phyloP scores from a whole-genome alignment of 345 rosid species.

The Eutrema heterophyllum region DNA sequence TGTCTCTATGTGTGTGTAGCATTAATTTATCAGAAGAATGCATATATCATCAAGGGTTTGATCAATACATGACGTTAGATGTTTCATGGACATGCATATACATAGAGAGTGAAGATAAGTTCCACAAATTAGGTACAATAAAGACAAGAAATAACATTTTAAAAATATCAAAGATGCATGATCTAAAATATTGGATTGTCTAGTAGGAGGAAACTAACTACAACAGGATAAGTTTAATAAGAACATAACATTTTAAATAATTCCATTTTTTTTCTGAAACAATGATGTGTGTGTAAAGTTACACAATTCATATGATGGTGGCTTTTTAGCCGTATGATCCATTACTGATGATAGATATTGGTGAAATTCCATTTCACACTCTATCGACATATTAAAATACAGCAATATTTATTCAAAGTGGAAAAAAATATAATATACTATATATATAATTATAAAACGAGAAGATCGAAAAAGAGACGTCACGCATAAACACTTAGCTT shows the following conservation, averaged over 20 bases:
- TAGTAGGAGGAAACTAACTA: conserved; percentile 34
- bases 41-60: background rate
- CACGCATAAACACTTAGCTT: conserved; percentile 21
- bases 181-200: conserved; percentile 32
- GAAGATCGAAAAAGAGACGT: conserved; percentile 29
- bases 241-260: background rate
- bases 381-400: conserved; percentile 22
- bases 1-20: background rate
- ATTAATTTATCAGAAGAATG: background rate
- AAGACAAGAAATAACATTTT: background rate
- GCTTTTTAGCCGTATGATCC: conserved; percentile 23
- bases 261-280: background rate
- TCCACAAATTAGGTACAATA: conserved; percentile 26
- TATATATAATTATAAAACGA: background rate
- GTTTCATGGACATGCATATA: conserved; percentile 7
- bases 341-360: conserved; percentile 4
- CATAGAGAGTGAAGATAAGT: conserved; percentile 11
- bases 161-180: background rate
- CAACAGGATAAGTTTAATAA: conserved; percentile 30
- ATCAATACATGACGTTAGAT: conserved; percentile 10
- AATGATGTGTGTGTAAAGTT: conserved; percentile 29
- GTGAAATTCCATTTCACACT: conserved; percentile 20
- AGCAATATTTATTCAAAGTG: background rate
- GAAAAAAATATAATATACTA: background rate
- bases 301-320: conserved; percentile 11